Percentiles rank a stretch among this genome's conserved stretches.
These are phyloP conservation scores for Scenedesmus sp. DNA, from an alignment of 163 green algal genomes.

Conservation along the genomic window DNA sequence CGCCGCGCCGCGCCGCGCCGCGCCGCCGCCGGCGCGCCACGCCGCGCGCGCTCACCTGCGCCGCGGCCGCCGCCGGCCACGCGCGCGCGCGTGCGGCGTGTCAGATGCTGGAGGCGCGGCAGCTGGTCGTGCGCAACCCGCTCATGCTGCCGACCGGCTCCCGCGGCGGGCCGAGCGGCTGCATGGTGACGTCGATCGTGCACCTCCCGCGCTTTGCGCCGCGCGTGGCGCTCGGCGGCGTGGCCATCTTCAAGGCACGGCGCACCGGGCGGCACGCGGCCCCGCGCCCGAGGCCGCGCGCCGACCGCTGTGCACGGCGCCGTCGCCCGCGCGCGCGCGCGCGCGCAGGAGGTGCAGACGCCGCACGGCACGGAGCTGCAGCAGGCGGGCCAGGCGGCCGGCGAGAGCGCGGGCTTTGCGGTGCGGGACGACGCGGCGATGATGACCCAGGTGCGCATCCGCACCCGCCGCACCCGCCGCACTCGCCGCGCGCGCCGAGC, in stretches of 20 bases:
- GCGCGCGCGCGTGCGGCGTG: no score
- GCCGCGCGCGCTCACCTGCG: no score
- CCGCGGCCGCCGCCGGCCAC: no score
- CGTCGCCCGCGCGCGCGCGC: no score
- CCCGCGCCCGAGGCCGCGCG: no score
- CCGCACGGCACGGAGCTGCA: constrained; percentile 5
- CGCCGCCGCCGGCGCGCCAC: not conserved
- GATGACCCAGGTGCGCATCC: constrained; percentile 26
- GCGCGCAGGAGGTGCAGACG: constrained; percentile 25
- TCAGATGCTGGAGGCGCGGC: constrained; percentile 49
- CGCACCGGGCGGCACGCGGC: no score
- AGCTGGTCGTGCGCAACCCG: constrained; percentile 55
- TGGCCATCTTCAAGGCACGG: constrained; percentile 68
- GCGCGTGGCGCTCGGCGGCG: constrained; percentile 51
- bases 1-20: not conserved
- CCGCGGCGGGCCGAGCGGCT: constrained; percentile 29
- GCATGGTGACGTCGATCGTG: constrained; percentile 62
- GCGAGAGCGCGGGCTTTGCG: constrained; percentile 12
- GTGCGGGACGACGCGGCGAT: constrained; percentile 25
- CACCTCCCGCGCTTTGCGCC: constrained; percentile 73
- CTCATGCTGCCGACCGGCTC: constrained; percentile 44
- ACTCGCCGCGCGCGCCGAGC: not conserved
- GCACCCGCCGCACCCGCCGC: not conserved
- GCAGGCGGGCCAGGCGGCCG: not conserved
- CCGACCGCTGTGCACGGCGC: no score